These are phyloP conservation scores for Paraconiothyrium sp. DNA, from an alignment of 2,329 filamentous ascomycete genomes.

Conservation along the genomic window DNA sequence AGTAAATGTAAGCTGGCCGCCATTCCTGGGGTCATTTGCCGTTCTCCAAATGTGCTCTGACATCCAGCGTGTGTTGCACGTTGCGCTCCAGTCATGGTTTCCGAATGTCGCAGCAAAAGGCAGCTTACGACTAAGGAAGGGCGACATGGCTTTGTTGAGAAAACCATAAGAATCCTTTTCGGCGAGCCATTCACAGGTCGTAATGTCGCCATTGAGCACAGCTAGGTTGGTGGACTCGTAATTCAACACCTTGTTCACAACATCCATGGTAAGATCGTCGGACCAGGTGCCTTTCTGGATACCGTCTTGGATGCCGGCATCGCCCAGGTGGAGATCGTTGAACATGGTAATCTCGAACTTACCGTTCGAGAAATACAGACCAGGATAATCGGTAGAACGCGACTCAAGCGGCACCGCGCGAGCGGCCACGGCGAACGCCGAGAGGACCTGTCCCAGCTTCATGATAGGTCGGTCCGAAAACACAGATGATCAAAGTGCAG, in stretches of 20 bases:
- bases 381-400: constrained; percentile 28
- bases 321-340: constrained; percentile 76
- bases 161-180: constrained; percentile 27
- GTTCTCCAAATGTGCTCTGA: constrained; percentile 38
- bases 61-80: constrained; percentile 34
- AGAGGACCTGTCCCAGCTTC: constrained; percentile 11
- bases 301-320: constrained; percentile 42
- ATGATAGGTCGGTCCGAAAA: not conserved
- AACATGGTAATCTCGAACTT: constrained; percentile 67
- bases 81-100: constrained; percentile 67
- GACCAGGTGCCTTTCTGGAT: constrained; percentile 38
- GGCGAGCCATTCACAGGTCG: constrained; percentile 67
- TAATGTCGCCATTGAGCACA: constrained; percentile 76
- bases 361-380: constrained; percentile 42
- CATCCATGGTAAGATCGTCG: constrained; percentile 66
- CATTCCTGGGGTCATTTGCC: constrained; percentile 56
- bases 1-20: constrained; percentile 54
- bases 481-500: not conserved
- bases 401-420: constrained; percentile 16
- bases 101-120: constrained; percentile 76
- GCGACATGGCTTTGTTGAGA: constrained; percentile 37
- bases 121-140: constrained; percentile 64
- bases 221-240: constrained; percentile 68
- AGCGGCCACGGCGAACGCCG: constrained; percentile 3
- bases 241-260: constrained; percentile 68